Conservation (phyloP, 73 alveolate genomes). For the Tetrahymena malaccensis region DNA sequence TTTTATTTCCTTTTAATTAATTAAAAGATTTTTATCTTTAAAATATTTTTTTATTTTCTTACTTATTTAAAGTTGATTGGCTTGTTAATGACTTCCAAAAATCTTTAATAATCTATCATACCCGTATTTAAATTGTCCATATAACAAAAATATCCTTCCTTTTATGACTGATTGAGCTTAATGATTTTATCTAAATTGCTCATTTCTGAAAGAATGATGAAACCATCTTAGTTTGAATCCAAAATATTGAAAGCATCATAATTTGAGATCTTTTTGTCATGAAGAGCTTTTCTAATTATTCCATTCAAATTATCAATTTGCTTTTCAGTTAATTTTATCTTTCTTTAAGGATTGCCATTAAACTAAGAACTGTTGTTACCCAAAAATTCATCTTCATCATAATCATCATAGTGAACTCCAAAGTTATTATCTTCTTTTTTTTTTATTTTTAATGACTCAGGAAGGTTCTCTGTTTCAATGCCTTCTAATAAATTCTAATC, state of each 20-base stretch:
- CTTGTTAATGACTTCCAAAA: constrained; percentile 32
- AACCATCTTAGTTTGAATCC: constrained; percentile 65
- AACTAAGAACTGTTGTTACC: not conserved
- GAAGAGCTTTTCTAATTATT: constrained; percentile 13
- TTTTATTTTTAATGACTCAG: not conserved
- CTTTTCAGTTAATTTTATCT: constrained; percentile 17
- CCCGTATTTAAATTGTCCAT: constrained; percentile 77
- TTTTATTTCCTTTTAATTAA: not conserved
- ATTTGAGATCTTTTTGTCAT: constrained; percentile 25
- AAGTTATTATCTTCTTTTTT: not conserved
- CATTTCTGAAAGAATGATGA: constrained; percentile 62
- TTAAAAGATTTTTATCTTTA: not conserved
- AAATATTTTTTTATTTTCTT: not conserved
- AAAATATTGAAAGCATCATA: constrained; percentile 35
- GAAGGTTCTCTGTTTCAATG: not conserved
- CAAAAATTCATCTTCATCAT: not conserved
- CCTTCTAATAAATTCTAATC: not conserved
- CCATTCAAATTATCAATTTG: constrained; percentile 22
- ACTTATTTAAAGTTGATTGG: constrained; percentile 29
- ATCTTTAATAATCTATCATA: constrained; percentile 63
- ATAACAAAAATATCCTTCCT: constrained; percentile 70
- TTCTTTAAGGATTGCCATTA: constrained; percentile 16
- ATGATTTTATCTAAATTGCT: constrained; percentile 45
- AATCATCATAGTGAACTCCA: not conserved
- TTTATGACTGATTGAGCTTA: constrained; percentile 53